Evolutionary conservation across 495 filamentous ascomycete species (phyloP), one percentile per base, ranked within the genome.

Genomic region (Penicillium lividum): DNA sequence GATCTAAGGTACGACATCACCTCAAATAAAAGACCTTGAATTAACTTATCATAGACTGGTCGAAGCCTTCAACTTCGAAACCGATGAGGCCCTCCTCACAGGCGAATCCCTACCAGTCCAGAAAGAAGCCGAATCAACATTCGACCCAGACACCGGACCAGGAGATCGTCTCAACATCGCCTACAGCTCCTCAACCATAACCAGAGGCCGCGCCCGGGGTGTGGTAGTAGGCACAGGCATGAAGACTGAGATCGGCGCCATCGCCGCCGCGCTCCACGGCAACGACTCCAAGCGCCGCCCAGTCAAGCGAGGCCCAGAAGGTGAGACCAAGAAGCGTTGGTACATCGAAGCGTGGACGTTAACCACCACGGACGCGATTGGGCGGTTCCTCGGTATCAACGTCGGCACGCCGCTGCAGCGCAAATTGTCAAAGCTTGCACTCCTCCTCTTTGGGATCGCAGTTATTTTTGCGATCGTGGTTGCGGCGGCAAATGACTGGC

Each of bases 101-200:
- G 89, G 89, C n/a, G 89, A 92, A 64, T 88, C 86, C 36, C 69
- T 90, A n/a, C 86, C 88, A 18, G 84, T 89, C n/a, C 69, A 75
- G 18, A 91, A 92, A 64, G 75, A 81, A 49, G 66, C 74, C 18
- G 69, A 80, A 18, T 60, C 74, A 9, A 68, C 64, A 7, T 73
- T 80, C 33, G 71, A 80, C 22, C 54, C 60, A 7, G 79, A 84
- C 13, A 80, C 85, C 43, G 82, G 86, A 1, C 81, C 85, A 8
- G 88, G 89, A 15, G 89, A 92, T 59, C 82, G 88, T 22, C 69
- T 84, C 31, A 91, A 92, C 63, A 85, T 90, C 62, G 83, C 83
- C 16, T 91, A 87, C 67, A 84, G 84, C 44, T 89, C 86, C 4
- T 88, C 86, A 13, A 89, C 85, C 0, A 81, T 91, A 5, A 89